These are phyloP conservation scores for Trichosporon sp. DNA, from an alignment of 1,284 basidiomycete species.

Conservation along the genomic window DNA sequence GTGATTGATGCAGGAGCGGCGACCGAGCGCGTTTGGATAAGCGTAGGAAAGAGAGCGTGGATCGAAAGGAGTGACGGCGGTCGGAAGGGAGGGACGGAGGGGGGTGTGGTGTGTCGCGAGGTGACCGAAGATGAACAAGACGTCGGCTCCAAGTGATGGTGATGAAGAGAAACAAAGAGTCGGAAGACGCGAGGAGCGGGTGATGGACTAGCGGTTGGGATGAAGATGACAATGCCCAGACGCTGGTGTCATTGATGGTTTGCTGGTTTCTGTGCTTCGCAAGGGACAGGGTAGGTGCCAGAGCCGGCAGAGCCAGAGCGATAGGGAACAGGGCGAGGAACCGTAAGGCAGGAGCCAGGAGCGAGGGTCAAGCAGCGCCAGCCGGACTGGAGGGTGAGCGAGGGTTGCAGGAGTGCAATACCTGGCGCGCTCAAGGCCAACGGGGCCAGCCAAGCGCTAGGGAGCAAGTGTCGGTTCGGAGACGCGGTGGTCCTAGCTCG, in stretches of 20 bases:
- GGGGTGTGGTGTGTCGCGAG: slow-evolving; percentile 10
- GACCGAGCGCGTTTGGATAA: background rate
- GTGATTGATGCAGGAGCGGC: background rate
- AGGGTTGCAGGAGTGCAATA: slow-evolving; percentile 1
- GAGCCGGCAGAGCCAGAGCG: background rate
- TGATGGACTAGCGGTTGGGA: background rate
- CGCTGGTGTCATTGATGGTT: slow-evolving; percentile 10
- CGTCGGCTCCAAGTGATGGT: slow-evolving; percentile 4
- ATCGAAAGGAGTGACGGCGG: slow-evolving; percentile 28
- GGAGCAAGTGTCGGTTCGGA: slow-evolving; percentile 14
- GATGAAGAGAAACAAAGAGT: slow-evolving; percentile 8
- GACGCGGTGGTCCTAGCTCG: slow-evolving; percentile 18
- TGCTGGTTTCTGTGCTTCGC: slow-evolving; percentile 13
- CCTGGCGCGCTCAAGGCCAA: background rate
- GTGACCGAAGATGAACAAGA: slow-evolving; percentile 8
- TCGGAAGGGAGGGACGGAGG: slow-evolving; percentile 15
- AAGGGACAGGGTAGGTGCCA: background rate
- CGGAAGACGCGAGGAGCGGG: background rate
- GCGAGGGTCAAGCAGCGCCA: background rate
- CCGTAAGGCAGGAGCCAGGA: background rate
- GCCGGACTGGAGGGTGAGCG: background rate
- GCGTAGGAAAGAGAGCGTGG: slow-evolving; percentile 14
- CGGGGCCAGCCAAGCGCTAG: background rate
- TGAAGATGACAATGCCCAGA: slow-evolving; percentile 9
- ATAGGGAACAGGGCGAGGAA: background rate